Evolutionary conservation across 2,329 filamentous ascomycete species (phyloP).

Genomic region (Basipetospora chlamydospora): DNA sequence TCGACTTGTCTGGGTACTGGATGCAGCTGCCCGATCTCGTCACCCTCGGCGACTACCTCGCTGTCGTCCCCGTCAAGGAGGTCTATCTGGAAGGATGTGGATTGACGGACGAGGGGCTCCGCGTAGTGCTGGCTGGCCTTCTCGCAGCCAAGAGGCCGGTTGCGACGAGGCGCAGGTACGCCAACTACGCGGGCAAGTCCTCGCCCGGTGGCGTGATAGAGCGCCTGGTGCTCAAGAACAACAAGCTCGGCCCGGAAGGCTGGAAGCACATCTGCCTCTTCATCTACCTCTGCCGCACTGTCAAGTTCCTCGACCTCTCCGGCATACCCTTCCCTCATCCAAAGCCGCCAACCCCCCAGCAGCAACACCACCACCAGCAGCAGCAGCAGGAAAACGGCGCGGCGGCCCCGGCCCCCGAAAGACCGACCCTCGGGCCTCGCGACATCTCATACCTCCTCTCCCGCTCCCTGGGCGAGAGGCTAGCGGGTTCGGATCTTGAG

Average conservation of each 20-base stretch:
- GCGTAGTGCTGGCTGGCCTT: conserved; percentile 74
- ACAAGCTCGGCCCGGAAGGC: conserved; percentile 73
- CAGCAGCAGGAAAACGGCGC: neutral
- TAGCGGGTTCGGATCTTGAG: conserved; percentile 63
- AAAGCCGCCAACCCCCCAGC: no score
- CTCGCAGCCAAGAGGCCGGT: conserved; percentile 55
- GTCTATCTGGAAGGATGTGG: conserved; percentile 78
- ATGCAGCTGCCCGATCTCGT: conserved; percentile 72
- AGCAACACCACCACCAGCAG: neutral
- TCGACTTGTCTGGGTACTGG: conserved; percentile 75
- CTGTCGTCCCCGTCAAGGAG: conserved; percentile 80
- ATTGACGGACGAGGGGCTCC: conserved; percentile 71
- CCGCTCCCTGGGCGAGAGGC: conserved; percentile 60
- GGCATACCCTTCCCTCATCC: conserved; percentile 62
- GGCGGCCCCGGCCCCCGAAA: conserved; percentile 9
- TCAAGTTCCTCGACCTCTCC: conserved; percentile 77
- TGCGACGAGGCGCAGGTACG: conserved; percentile 8
- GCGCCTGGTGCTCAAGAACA: conserved; percentile 78
- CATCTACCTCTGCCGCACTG: conserved; percentile 72
- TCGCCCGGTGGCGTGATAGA: conserved; percentile 59
- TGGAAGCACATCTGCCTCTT: conserved; percentile 90
- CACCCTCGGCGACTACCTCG: conserved; percentile 85
- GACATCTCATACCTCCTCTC: conserved; percentile 48
- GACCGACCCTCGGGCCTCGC: conserved; percentile 11
- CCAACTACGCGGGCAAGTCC: conserved; percentile 11